Conservation (phyloP, 805 yeast genomes). For the Wickerhamiella brachini region DNA sequence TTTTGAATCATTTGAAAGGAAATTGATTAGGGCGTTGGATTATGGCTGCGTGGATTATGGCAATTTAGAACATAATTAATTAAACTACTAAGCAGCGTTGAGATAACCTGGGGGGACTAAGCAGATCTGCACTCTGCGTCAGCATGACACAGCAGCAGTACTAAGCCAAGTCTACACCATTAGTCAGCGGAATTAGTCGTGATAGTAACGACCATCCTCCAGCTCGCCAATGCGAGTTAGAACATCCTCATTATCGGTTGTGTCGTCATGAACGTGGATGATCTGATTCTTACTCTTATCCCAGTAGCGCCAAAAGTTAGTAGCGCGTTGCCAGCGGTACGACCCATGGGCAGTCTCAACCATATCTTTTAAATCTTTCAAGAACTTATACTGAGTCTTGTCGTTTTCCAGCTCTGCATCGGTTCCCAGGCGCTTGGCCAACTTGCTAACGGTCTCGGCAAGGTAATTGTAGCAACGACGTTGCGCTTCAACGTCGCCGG, state of each 20-base stretch:
- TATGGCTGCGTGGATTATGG: no score
- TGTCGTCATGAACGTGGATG: constrained; percentile 12
- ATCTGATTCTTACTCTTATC: constrained; percentile 22
- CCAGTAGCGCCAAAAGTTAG: constrained; percentile 27
- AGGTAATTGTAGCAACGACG: constrained; percentile 21
- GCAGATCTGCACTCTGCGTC: no score
- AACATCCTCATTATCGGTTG: constrained; percentile 11
- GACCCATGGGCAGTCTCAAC: constrained; percentile 12
- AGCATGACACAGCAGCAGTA: no score
- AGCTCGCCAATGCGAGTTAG: constrained; percentile 18
- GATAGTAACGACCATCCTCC: constrained; percentile 23
- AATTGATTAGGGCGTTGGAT: no score
- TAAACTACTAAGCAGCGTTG: no score
- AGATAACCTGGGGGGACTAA: no score
- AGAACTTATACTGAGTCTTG: constrained; percentile 5
- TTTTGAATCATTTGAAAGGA: no score
- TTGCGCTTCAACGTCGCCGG: constrained; percentile 23
- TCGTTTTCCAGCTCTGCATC: constrained; percentile 7
- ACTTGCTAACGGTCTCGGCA: constrained; percentile 12
- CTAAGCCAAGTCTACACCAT: no score
- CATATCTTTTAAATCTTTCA: constrained; percentile 12
- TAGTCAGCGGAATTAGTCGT: constrained; percentile 4
- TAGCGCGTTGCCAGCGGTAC: constrained; percentile 13
- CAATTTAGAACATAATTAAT: no score
- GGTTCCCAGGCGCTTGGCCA: constrained; percentile 10